Conservation (phyloP, 192 early-diverging fungal species). For the Entophlyctis helioformis region DNA sequence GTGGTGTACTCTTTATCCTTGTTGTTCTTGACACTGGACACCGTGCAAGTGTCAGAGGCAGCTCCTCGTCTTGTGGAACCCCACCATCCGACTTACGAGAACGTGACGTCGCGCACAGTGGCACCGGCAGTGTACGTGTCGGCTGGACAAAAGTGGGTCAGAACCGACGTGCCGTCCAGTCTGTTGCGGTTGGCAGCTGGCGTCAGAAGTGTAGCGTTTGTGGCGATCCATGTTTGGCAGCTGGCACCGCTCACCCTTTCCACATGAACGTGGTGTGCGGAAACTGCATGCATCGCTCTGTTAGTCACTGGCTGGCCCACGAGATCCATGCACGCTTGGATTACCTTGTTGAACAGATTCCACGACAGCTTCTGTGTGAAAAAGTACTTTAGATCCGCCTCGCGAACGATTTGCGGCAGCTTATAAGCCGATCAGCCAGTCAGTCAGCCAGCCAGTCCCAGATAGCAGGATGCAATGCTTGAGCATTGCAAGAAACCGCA, state of each 20-base stretch:
- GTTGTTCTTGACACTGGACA: constrained; percentile 64
- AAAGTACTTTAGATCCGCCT: constrained; percentile 75
- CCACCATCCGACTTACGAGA: constrained; percentile 11
- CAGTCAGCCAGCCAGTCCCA: too few relatives aligned
- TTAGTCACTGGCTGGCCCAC: neutral
- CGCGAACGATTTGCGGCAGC: constrained; percentile 81
- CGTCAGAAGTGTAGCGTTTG: too few relatives aligned
- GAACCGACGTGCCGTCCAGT: constrained; percentile 67
- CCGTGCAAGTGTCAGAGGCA: too few relatives aligned
- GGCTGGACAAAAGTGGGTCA: constrained; percentile 85
- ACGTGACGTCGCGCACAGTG: constrained; percentile 37
- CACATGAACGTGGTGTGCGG: constrained; percentile 94
- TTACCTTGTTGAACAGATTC: constrained; percentile 94
- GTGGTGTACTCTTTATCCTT: constrained; percentile 77
- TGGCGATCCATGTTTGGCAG: neutral
- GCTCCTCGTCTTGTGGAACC: neutral
- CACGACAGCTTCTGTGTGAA: constrained; percentile 98
- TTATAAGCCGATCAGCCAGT: too few relatives aligned
- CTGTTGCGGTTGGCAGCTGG: neutral
- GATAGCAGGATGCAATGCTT: too few relatives aligned
- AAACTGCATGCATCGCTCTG: constrained; percentile 33
- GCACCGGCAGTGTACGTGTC: constrained; percentile 72
- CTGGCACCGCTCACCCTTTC: constrained; percentile 39
- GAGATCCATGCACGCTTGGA: neutral
- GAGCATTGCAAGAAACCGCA: too few relatives aligned